Percentiles rank a stretch among this genome's conserved stretches.
phyloP scores from a whole-genome alignment of 345 rosid genomes.

The Viola odorata region DNA sequence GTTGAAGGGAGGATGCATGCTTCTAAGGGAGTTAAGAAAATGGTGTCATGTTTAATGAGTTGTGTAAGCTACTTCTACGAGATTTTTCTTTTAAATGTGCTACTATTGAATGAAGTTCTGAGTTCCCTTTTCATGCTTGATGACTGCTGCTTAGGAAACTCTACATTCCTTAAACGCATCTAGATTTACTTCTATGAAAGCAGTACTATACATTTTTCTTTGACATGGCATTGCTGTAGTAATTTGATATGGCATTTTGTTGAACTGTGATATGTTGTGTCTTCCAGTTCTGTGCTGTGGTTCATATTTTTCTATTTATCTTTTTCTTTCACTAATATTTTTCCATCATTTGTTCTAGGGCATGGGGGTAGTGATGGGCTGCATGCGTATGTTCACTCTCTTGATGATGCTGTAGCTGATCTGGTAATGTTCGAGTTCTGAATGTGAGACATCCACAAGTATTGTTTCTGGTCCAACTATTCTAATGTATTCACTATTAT shows the following conservation, averaged over 20 bases:
- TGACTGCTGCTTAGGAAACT: too few species aligned
- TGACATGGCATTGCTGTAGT: too few species aligned
- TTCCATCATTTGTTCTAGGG: slow-evolving; percentile 11
- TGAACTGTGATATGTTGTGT: too few species aligned
- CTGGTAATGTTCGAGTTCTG: slow-evolving; percentile 12
- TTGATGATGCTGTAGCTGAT: slow-evolving; percentile 27
- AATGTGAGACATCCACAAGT: too few species aligned
- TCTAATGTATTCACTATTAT: background rate
- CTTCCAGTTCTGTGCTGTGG: background rate
- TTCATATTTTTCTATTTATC: background rate
- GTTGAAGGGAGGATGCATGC: slow-evolving; percentile 5
- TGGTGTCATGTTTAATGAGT: slow-evolving; percentile 8
- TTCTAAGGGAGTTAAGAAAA: background rate
- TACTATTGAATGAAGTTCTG: too few species aligned
- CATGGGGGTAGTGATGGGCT: slow-evolving; percentile 35
- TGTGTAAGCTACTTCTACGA: background rate
- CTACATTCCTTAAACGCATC: too few species aligned
- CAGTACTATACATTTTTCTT: too few species aligned
- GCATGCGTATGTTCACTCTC: slow-evolving; percentile 24
- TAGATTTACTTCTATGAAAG: too few species aligned
- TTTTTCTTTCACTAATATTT: background rate
- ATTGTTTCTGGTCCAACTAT: background rate
- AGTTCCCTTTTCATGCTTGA: too few species aligned
- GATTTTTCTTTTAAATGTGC: too few species aligned
- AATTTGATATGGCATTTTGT: too few species aligned